These are phyloP conservation scores for Paraconiothyrium sp. DNA, from an alignment of 2,329 filamentous ascomycete genomes.

Conservation along the genomic window DNA sequence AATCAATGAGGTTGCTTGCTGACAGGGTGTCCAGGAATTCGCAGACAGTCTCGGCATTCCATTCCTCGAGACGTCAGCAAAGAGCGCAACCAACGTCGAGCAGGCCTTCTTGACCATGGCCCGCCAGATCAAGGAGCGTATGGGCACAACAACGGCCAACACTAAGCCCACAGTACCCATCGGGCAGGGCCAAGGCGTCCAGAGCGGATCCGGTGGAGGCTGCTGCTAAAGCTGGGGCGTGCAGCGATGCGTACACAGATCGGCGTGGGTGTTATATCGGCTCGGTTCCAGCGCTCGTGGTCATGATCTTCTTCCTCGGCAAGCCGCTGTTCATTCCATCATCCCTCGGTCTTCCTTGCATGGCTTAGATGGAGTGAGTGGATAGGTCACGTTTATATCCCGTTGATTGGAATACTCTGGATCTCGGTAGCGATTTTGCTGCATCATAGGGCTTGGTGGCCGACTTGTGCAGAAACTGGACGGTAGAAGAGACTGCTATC, in stretches of 20 bases:
- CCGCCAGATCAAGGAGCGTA: conserved; percentile 99
- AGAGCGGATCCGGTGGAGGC: conserved; percentile 82
- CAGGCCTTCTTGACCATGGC: conserved; percentile 99
- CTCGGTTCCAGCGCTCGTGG: conserved; percentile 44
- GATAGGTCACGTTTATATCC: conserved; percentile 27
- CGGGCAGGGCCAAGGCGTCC: conserved; percentile 91
- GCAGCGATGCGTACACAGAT: conserved; percentile 31
- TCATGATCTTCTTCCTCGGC: conserved; percentile 33
- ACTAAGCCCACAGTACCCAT: conserved; percentile 98
- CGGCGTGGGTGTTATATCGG: conserved; percentile 41
- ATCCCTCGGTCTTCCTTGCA: conserved; percentile 39
- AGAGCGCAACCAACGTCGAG: conserved; percentile 99
- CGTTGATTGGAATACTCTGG: conserved; percentile 41
- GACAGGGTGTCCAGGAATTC: conserved; percentile 75
- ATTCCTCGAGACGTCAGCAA: conserved; percentile 99
- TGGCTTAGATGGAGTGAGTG: conserved; percentile 41
- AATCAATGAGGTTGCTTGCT: conserved; percentile 18
- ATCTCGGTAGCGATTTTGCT: conserved; percentile 32
- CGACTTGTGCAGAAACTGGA: conserved; percentile 20
- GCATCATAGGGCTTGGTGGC: conserved; percentile 28
- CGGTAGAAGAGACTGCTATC: conserved; percentile 29
- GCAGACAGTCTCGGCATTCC: conserved; percentile 98
- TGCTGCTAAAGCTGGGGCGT: conserved; percentile 76
- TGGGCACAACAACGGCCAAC: conserved; percentile 97
- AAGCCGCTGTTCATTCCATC: conserved; percentile 32